Conservation (phyloP, 176 grass and related monocot genomes). For the Ampelocalamus luodianensis region DNA sequence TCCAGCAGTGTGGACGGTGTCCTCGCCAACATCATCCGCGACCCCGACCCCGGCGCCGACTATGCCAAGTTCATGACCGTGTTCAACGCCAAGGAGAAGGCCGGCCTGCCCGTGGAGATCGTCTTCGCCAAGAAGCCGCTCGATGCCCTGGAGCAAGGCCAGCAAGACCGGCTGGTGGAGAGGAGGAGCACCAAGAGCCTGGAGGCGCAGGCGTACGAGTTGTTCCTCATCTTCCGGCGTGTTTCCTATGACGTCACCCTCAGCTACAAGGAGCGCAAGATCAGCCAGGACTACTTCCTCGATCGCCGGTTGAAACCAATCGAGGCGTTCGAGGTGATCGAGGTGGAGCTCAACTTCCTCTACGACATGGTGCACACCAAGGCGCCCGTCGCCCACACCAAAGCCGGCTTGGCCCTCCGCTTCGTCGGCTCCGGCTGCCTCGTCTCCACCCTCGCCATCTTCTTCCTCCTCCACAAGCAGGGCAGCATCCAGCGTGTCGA, state of each 20-base stretch:
- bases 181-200: neutral
- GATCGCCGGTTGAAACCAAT: fast-evolving
- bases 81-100: slow-evolving; percentile 37
- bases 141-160: neutral
- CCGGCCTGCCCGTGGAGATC: slow-evolving; percentile 24
- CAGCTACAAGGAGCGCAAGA: slow-evolving; percentile 36
- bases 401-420: slow-evolving; percentile 23
- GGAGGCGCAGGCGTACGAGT: neutral
- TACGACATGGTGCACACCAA: slow-evolving; percentile 83
- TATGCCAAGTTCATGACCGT: slow-evolving; percentile 53
- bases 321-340: slow-evolving; percentile 36
- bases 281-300: slow-evolving; percentile 42
- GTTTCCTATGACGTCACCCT: slow-evolving; percentile 51
- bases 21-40: slow-evolving; percentile 19
- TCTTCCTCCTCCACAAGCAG: slow-evolving; percentile 40
- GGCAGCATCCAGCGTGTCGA: neutral
- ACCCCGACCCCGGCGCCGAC: neutral
- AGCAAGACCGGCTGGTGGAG: neutral
- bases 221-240: slow-evolving; percentile 30
- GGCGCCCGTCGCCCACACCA: slow-evolving; percentile 3
- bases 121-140: neutral
- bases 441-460: slow-evolving; percentile 30
- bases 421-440: slow-evolving; percentile 33
- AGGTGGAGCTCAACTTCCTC: slow-evolving; percentile 70
- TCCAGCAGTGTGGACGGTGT: slow-evolving; percentile 43